phyloP scores from a whole-genome alignment of 129 eudicot genomes.

The Smallanthus sonchifolius region DNA sequence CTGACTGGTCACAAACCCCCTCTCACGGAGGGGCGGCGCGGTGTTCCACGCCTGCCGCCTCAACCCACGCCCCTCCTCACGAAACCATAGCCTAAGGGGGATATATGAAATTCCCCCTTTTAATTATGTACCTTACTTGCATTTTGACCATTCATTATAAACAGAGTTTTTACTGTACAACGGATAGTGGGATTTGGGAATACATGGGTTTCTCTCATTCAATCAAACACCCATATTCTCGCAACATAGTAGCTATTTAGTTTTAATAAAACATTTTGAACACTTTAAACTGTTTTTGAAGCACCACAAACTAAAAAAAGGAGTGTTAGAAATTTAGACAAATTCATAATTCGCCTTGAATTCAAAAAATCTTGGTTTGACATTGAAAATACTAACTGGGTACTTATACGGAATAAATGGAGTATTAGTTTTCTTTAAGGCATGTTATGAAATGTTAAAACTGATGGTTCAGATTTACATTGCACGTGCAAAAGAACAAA shows the following conservation, averaged over 20 bases:
- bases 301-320: slow-evolving; percentile 4
- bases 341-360: neutral
- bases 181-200: neutral
- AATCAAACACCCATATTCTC: neutral
- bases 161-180: neutral
- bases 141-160: slow-evolving; percentile 11
- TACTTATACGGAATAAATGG: neutral
- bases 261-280: neutral
- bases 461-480: neutral
- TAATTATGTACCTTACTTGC: neutral
- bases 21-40: too few species aligned
- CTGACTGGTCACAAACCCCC: too few species aligned
- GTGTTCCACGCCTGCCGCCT: too few species aligned
- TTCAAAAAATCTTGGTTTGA: neutral
- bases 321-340: neutral
- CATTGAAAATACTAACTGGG: neutral
- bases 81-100: neutral
- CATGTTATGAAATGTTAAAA: neutral
- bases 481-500: neutral
- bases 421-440: neutral
- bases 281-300: neutral
- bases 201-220: neutral
- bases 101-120: neutral
- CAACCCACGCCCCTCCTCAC: too few species aligned
- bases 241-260: neutral